phyloP scores from a whole-genome alignment of 495 filamentous ascomycete genomes.

The Penicillium psychrofluorescens region DNA sequence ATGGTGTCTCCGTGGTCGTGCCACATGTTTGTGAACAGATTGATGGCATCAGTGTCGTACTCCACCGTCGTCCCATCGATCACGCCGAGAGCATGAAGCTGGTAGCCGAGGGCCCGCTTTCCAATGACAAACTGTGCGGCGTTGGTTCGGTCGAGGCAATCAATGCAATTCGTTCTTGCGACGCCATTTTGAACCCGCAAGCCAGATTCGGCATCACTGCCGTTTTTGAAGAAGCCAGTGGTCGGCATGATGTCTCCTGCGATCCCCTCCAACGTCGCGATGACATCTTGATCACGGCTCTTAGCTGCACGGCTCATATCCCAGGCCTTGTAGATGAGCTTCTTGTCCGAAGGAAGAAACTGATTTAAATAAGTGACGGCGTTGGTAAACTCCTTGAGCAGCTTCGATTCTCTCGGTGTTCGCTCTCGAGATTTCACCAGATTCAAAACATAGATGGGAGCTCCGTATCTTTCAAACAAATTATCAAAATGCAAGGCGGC shows the following conservation, averaged over 20 bases:
- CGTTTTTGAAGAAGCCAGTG: conserved; percentile 94
- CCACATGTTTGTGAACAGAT: conserved; percentile 92
- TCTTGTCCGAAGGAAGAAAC: conserved; percentile 75
- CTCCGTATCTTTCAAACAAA: conserved; percentile 87
- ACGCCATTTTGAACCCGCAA: conserved; percentile 84
- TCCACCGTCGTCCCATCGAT: conserved; percentile 72
- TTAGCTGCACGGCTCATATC: conserved; percentile 98
- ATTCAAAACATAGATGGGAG: conserved; percentile 87
- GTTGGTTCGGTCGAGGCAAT: conserved; percentile 94
- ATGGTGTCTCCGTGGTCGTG: conserved; percentile 97
- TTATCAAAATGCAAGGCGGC: conserved; percentile 96
- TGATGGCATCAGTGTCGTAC: conserved; percentile 92
- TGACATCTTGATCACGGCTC: conserved; percentile 92
- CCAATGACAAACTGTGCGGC: conserved; percentile 97
- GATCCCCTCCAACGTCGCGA: conserved; percentile 80
- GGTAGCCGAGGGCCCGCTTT: conserved; percentile 87
- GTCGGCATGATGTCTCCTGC: conserved; percentile 76
- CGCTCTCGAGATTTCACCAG: conserved; percentile 86
- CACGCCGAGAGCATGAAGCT: conserved; percentile 87
- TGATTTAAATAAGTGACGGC: conserved; percentile 92
- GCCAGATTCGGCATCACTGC: conserved; percentile 53
- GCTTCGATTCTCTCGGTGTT: conserved; percentile 85
- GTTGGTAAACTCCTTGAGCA: conserved; percentile 80
- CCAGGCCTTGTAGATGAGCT: conserved; percentile 89
- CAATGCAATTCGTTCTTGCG: conserved; percentile 93